phyloP scores from a whole-genome alignment of 306 rosid genomes.

The Sindora glabra region DNA sequence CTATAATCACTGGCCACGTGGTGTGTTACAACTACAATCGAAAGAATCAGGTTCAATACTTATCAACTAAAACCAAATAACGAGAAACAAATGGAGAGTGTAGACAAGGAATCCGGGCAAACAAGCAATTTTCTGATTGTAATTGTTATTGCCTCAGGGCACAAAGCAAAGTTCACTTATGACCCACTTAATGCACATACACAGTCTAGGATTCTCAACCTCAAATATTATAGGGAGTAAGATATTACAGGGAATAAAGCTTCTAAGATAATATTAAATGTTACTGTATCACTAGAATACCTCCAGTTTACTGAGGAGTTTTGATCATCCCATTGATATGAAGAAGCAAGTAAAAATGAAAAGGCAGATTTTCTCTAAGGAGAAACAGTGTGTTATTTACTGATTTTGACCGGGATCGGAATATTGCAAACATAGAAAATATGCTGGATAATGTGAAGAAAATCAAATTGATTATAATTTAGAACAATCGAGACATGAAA shows the following conservation, averaged over 20 bases:
- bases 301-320: background rate
- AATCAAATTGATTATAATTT: slow-evolving; percentile 10
- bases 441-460: background rate
- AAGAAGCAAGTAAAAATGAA: no score
- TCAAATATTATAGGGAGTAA: no score
- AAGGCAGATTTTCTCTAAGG: background rate
- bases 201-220: no score
- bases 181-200: background rate
- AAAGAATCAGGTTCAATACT: slow-evolving; percentile 14
- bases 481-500: slow-evolving; percentile 70
- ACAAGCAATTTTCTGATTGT: background rate
- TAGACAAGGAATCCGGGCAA: background rate
- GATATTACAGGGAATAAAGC: no score
- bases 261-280: no score
- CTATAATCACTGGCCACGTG: background rate
- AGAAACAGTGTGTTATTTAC: background rate
- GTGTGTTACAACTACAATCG: background rate
- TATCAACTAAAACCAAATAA: background rate
- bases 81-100: background rate
- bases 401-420: background rate
- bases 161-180: background rate
- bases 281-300: no score
- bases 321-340: background rate
- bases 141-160: background rate
- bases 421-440: background rate